phyloP scores from a whole-genome alignment of 768 basidiomycete species.

The Galerina marginata region DNA sequence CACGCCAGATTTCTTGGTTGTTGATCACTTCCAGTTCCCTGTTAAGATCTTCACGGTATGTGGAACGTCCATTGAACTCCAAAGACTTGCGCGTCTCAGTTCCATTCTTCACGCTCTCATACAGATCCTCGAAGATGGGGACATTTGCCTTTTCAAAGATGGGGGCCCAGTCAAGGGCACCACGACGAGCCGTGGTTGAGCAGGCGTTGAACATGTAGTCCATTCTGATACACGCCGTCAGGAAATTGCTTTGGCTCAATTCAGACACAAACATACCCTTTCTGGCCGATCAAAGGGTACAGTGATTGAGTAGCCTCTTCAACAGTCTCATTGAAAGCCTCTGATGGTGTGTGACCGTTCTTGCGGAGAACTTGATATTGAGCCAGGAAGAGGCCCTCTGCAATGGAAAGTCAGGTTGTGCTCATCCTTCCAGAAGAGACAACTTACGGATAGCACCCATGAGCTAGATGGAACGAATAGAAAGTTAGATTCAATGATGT shows the following conservation, averaged over 20 bases:
- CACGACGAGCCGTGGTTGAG: conserved; percentile 98
- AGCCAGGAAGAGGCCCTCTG: conserved; percentile 97
- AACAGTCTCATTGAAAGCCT: conserved; percentile 99
- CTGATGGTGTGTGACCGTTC: conserved; percentile 96
- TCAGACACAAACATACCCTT: conserved; percentile 63
- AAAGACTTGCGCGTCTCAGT: conserved; percentile 97
- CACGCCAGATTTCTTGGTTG: conserved; percentile 98
- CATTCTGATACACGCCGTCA: conserved; percentile 60
- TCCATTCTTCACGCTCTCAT: conserved; percentile 93
- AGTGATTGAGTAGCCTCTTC: conserved; percentile 99
- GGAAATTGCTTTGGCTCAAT: not conserved
- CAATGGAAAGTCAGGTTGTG: conserved; percentile 7
- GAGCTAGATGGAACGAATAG: conserved; percentile 53
- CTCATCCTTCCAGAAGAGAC: not conserved
- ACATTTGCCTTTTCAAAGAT: conserved; percentile 93
- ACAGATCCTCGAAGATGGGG: conserved; percentile 94
- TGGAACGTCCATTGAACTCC: conserved; percentile 91
- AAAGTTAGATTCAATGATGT: conserved; percentile 8
- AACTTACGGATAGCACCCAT: conserved; percentile 94
- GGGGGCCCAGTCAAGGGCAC: conserved; percentile 99
- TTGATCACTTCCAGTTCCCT: conserved; percentile 94
- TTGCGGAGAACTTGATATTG: conserved; percentile 98
- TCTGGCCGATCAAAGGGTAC: conserved; percentile 94
- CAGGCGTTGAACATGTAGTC: conserved; percentile 99
- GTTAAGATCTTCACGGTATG: conserved; percentile 92